Conservation (phyloP, 2,329 filamentous ascomycete species). For the Penicillium brevicompactum region DNA sequence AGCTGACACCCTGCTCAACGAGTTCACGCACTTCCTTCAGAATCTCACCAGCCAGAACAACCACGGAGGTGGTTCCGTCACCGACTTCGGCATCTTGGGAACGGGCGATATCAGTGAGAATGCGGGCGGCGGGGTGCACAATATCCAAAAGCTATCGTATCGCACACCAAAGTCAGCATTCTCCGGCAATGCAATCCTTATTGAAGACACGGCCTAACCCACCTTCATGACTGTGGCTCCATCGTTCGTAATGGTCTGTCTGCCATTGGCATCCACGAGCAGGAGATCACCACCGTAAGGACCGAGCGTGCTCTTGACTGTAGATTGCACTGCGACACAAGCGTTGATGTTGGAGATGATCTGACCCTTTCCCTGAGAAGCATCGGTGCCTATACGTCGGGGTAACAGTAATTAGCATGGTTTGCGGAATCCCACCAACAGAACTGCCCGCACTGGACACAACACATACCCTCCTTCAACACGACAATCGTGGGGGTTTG, state of each 20-base stretch:
- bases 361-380: constrained; percentile 95
- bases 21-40: constrained; percentile 95
- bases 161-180: constrained; percentile 7
- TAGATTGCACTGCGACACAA: constrained; percentile 91
- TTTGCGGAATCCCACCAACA: constrained; percentile 23
- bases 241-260: constrained; percentile 98
- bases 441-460: constrained; percentile 21
- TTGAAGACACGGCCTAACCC: constrained; percentile 22
- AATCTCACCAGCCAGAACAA: constrained; percentile 96
- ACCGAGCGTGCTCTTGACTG: constrained; percentile 92
- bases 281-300: constrained; percentile 96
- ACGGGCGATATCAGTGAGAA: constrained; percentile 96
- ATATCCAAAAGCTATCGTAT: constrained; percentile 87
- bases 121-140: constrained; percentile 93
- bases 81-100: constrained; percentile 99
- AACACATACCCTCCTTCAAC: constrained; percentile 84
- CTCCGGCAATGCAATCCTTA: neutral
- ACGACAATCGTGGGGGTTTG: constrained; percentile 98
- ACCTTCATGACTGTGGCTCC: constrained; percentile 99
- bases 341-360: constrained; percentile 98
- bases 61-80: constrained; percentile 95
- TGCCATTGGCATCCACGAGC: constrained; percentile 93
- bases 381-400: constrained; percentile 75
- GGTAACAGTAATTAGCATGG: constrained; percentile 29
- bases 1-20: constrained; percentile 95